Conservation (phyloP, 2,329 filamentous ascomycete species). For the Penicillium sp. region DNA sequence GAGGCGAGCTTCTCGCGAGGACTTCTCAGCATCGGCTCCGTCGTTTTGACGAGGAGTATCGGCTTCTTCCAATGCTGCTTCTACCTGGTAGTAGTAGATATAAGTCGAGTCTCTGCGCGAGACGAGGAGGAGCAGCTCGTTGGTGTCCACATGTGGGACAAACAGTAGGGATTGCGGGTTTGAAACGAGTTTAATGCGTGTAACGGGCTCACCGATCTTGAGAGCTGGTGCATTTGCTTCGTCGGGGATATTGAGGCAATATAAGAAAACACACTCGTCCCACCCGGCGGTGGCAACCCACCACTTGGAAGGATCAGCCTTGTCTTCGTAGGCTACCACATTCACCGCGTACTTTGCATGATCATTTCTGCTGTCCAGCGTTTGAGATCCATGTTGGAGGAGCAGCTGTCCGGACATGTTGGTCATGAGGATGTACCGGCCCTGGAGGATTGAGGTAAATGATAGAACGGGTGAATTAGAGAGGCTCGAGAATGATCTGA, state of each 20-base stretch:
- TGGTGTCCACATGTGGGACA: constrained; percentile 50
- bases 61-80: neutral
- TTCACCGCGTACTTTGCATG: constrained; percentile 62
- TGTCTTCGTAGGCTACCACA: constrained; percentile 43
- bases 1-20: constrained; percentile 36
- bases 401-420: constrained; percentile 61
- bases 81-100: constrained; percentile 55
- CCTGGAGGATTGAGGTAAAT: constrained; percentile 44
- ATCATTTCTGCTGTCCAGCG: constrained; percentile 54
- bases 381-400: constrained; percentile 46
- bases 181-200: constrained; percentile 40
- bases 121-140: constrained; percentile 52
- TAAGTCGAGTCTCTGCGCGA: constrained; percentile 60
- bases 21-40: neutral
- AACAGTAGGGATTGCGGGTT: constrained; percentile 61
- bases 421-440: constrained; percentile 50
- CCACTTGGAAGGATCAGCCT: constrained; percentile 24
- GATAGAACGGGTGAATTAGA: constrained; percentile 54
- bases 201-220: constrained; percentile 29
- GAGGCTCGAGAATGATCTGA: constrained; percentile 30
- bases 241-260: constrained; percentile 33
- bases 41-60: neutral
- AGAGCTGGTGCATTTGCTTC: constrained; percentile 9
- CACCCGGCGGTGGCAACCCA: constrained; percentile 61
- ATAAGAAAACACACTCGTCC: constrained; percentile 59